These are phyloP conservation scores for Rhododendron vialii DNA, from an alignment of 148 eudicot genomes.

Conservation along the genomic window DNA sequence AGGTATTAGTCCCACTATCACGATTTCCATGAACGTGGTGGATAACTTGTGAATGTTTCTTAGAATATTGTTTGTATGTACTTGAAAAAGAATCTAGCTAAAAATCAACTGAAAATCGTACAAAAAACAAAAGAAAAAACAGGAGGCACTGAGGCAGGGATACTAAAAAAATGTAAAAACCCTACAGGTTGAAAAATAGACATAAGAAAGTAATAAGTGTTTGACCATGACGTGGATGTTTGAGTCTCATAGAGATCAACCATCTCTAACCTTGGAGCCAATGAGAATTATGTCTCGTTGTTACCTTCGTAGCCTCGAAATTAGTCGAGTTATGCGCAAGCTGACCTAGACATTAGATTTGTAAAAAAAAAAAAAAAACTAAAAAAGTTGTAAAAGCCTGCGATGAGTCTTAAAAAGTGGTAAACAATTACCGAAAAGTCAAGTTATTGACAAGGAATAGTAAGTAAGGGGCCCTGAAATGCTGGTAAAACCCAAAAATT, in stretches of 20 bases:
- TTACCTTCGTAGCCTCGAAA: neutral
- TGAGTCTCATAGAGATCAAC: no score
- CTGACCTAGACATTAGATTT: no score
- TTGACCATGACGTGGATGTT: no score
- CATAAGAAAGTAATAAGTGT: no score
- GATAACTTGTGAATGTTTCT: neutral
- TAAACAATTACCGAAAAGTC: neutral
- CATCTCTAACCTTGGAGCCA: no score
- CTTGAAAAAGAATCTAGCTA: no score
- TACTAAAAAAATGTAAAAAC: no score
- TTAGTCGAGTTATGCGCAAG: neutral
- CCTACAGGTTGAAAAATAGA: no score
- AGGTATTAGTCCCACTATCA: neutral
- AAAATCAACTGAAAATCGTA: no score
- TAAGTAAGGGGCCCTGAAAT: neutral
- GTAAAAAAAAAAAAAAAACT: no score
- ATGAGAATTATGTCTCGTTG: no score
- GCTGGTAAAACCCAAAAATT: constrained; percentile 6
- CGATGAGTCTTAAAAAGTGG: neutral
- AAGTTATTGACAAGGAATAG: neutral
- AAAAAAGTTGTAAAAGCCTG: neutral
- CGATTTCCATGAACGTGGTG: neutral
- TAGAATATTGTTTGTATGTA: neutral
- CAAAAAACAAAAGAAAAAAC: no score
- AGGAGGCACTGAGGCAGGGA: neutral